Base-by-base conservation (phyloP, 768 basidiomycete genomes). In the Hygrophorus pudorinus region DNA sequence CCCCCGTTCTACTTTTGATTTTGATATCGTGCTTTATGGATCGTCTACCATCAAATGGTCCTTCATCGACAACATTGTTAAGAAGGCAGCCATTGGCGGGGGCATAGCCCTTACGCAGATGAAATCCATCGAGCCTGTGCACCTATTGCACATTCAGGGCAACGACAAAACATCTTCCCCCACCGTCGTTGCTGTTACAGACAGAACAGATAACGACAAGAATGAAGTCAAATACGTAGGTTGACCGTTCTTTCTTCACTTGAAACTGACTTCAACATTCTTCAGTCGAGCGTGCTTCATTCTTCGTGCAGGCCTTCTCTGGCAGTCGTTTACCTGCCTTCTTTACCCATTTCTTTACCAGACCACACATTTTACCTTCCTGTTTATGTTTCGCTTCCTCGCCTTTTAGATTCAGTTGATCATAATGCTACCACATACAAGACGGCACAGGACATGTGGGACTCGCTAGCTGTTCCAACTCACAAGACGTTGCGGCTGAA, bases 21-120 rank as follows among this genome's bases (percentile, higher is more conserved):
- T 84, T 52, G 73, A 78, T 55, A 67, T 87, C 51, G 64, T 76
- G 39, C 66, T 87, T n/a, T 85, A 85, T 59, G 84, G 83, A 21
- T 69, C 79, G 30, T 69, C 78, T 38, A 48, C 66, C 49, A 65
- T 66, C 65, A 80, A 81, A 60, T 78, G 78, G 78, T 62, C 67
- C 31, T 70, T 85, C 53, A 68, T 80, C 53, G 67, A 76, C 51
- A 66, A 60, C 17, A 27, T 40, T 2, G 38, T 38, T 11, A 40
- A 39, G 44, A 47, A 47, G 40, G 31, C 24, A n/a, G 39, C 46
- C 13, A 31, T 16, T 34, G 38, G 31, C 16, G 38, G 35, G 11
- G 24, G 24, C 10, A 31, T 44, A 14, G 31, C 20, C 2, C 29
- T 44, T 9, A 24, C 43, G 12, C 43, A 37, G 20, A 28, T 29